Base-by-base conservation (phyloP, 306 rosid species). In the Leucaena leucocephala region DNA sequence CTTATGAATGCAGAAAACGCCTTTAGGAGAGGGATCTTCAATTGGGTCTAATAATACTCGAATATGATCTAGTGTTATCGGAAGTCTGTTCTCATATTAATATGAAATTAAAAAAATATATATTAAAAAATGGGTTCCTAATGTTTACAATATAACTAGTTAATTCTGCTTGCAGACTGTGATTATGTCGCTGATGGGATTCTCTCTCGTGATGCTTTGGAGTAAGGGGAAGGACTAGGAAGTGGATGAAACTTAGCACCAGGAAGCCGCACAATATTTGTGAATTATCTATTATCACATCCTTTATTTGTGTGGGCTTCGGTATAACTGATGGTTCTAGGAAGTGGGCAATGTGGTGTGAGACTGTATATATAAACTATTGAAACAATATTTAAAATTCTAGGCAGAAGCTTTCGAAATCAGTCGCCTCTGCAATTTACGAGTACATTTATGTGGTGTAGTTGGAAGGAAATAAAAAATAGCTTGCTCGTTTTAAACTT, bases 151-250 rank as follows among this genome's bases (percentile, higher is more conserved):
- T 27, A 27, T 27, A 76, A 79, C 77, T 71, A 22, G 58, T 75
- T 52, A 9, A 68, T 77, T 57, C 81, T 80, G 69, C 83, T 68
- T 88, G 84, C 97, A 94, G 98, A 94, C 97, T 63, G 97, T 94
- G 72, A 71, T 94, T 2, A 92, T 92, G 97, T 94, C 98, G 61
- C 89, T 92, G 90, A 94, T 92, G 97, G 98, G 98, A 21, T 94
- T 94, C 89, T 86, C 86, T 75, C 98, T 94, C 72, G 98, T 92
- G 71, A 79, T 91, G 92, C 50, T 92, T 83, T 94, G 98, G 98
- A 80, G 77, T 68, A 88, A 85, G 81, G 84, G 75, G 78, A 92
- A 89, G 86, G 82, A 85, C 15, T 36, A 80, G 75, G 48, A 67
- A 46, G 36, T 8, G 67, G 44, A 75, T 59, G 13, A 86, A 68